Conservation (phyloP, 495 filamentous ascomycete species). For the Aspergillus olivimuriae region DNA sequence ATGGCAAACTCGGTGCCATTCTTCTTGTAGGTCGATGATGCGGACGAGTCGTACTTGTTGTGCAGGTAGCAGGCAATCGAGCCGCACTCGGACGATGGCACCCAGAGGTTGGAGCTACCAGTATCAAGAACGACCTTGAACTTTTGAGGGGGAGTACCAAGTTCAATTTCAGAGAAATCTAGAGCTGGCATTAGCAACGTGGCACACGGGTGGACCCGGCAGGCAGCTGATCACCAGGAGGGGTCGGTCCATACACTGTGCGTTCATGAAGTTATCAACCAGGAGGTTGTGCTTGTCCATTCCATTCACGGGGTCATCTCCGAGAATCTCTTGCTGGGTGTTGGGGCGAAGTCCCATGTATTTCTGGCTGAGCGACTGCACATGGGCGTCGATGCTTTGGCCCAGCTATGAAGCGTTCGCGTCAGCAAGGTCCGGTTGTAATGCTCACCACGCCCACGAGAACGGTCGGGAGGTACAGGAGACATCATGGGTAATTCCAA, state of each 20-base stretch:
- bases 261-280: slow-evolving; percentile 96
- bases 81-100: slow-evolving; percentile 81
- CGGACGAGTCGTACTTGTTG: slow-evolving; percentile 86
- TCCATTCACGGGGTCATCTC: slow-evolving; percentile 60
- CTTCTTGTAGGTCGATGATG: slow-evolving; percentile 86
- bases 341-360: slow-evolving; percentile 84
- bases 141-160: slow-evolving; percentile 85
- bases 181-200: slow-evolving; percentile 1
- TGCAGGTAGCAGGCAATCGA: slow-evolving; percentile 99
- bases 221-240: slow-evolving; percentile 2
- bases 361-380: slow-evolving; percentile 66
- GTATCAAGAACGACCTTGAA: slow-evolving; percentile 99
- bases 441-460: too few species aligned
- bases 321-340: slow-evolving; percentile 66
- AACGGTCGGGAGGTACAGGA: too few species aligned
- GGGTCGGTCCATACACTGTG: slow-evolving; percentile 71
- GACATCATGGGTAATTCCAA: too few species aligned
- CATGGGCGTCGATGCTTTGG: slow-evolving; percentile 74
- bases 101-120: slow-evolving; percentile 98
- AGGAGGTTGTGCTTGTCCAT: slow-evolving; percentile 74
- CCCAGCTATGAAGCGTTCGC: slow-evolving; percentile 45
- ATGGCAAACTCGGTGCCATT: slow-evolving; percentile 94
- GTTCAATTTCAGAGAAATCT: slow-evolving; percentile 96
- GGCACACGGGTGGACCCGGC: not conserved
- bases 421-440: slow-evolving; percentile 10